Percentiles rank a stretch among this genome's conserved stretches.
phyloP scores from a whole-genome alignment of 768 basidiomycete species.

The Mycena venus region DNA sequence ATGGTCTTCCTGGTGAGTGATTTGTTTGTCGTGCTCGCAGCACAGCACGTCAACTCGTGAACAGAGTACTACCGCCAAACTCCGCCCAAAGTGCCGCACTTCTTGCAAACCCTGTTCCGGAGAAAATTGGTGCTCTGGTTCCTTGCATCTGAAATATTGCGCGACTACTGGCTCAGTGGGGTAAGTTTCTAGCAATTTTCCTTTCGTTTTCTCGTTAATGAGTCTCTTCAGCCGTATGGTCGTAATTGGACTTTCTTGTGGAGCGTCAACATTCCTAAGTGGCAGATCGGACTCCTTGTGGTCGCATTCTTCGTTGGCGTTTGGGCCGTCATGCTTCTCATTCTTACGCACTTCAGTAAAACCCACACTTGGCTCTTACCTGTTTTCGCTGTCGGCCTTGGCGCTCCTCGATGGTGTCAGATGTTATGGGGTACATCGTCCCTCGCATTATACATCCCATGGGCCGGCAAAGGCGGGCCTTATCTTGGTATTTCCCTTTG shows the following conservation, averaged over 20 bases:
- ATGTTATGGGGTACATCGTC: conserved; percentile 98
- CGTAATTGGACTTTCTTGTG: conserved; percentile 97
- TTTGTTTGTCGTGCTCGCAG: not conserved
- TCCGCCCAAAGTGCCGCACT: conserved; percentile 95
- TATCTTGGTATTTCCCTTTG: conserved; percentile 92
- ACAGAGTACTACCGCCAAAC: conserved; percentile 92
- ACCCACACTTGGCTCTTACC: conserved; percentile 96
- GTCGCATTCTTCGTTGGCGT: conserved; percentile 88
- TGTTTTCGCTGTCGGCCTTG: conserved; percentile 95
- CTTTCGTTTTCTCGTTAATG: conserved; percentile 25
- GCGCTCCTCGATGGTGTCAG: conserved; percentile 96
- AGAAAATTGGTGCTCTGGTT: conserved; percentile 96
- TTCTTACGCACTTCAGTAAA: conserved; percentile 90
- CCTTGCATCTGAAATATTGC: conserved; percentile 90
- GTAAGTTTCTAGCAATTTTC: conserved; percentile 55
- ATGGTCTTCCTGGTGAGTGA: conserved; percentile 84
- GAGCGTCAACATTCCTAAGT: conserved; percentile 85
- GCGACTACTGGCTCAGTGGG: conserved; percentile 94
- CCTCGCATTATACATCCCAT: conserved; percentile 92
- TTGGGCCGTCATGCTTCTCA: conserved; percentile 81
- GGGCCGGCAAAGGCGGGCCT: conserved; percentile 89
- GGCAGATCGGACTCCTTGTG: conserved; percentile 86
- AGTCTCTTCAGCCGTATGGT: conserved; percentile 79
- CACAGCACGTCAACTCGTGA: conserved; percentile 14
- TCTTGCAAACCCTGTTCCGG: conserved; percentile 89